Percentiles rank a stretch among this genome's conserved stretches.
phyloP scores from a whole-genome alignment of 2,329 filamentous ascomycete genomes.

The Fusarium pininemorale region DNA sequence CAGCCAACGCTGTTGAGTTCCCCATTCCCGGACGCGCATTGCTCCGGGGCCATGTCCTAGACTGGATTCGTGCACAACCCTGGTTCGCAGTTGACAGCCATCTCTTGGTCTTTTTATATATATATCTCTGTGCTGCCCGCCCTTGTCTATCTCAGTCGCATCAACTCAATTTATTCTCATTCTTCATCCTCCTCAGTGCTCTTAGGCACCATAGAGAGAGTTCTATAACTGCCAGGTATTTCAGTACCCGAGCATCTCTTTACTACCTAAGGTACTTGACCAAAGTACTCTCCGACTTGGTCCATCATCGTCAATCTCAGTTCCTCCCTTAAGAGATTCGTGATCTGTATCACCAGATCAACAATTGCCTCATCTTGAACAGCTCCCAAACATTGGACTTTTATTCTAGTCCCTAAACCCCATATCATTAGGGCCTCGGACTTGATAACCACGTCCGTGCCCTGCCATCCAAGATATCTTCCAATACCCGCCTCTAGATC shows the following conservation, averaged over 20 bases:
- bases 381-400: not conserved
- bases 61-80: conserved; percentile 11
- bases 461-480: conserved; percentile 3
- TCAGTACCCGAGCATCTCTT: conserved; percentile 3
- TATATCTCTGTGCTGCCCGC: conserved; percentile 14
- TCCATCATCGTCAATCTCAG: not conserved
- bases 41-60: conserved; percentile 19
- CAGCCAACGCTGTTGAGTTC: not conserved
- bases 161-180: conserved; percentile 2
- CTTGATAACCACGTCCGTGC: conserved; percentile 12
- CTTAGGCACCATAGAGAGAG: conserved; percentile 23
- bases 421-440: conserved; percentile 6
- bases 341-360: conserved; percentile 23
- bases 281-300: not conserved
- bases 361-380: conserved; percentile 20
- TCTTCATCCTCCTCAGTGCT: conserved; percentile 6
- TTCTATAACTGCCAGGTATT: not conserved
- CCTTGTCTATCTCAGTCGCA: not conserved
- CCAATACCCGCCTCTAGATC: conserved; percentile 1
- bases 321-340: not conserved
- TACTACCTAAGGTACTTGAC: not conserved
- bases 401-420: not conserved
- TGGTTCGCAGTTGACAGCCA: conserved; percentile 3
- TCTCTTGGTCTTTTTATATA: not conserved
- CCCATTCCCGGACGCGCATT: conserved; percentile 22